Base-by-base conservation (phyloP, 2,329 filamentous ascomycete species). In the Albifimbria verrucaria region DNA sequence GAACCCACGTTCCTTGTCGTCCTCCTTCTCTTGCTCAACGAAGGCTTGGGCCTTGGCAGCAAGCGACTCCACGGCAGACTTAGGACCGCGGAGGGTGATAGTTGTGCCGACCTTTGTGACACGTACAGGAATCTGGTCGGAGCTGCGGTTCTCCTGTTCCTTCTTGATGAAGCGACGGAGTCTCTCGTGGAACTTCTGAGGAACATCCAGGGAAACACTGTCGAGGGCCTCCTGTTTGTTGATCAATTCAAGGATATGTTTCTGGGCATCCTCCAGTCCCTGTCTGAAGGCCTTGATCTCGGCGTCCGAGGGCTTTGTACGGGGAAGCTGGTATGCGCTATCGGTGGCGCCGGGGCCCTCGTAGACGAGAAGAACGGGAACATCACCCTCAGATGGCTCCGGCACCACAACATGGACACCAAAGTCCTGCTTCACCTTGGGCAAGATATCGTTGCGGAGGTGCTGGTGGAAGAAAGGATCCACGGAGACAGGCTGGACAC, bases 1-100 rank as follows among this genome's bases (percentile, higher is more conserved):
- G 73, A 92, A 95, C 44, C 90, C 92, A 55, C 93, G 89, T 73
- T 97, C 93, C 67, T 94, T 89, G 72, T 97, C 93, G 56, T 97
- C 92, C 68, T 90, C 83, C 75, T 92, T 89, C 72, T 96, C 92
- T 67, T 95, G 88, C 66, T 88, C 86, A 21, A 97, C 78, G 65
- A 96, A 97, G 7, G 83, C 83, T 54, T 82, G 73, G 51, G 96
- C 84, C 76, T 92, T 94, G 32, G 80, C 73, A 25, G 83, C 79
- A 39, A 97, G 80, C 2, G 84, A 82, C 49, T 89, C 82, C 3
- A 96, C 90, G 21, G 83, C 81, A 18, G 84, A 82, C 46, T 81
- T 75, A 21, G 92, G 92, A 21, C 93, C 93, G 55, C 90, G 88
- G 55, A 97, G 81, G 44, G 83, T 87, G 55, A 93, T 79, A 2